Conservation (phyloP, 2,329 filamentous ascomycete species). For the Aspergillus nomiae region DNA sequence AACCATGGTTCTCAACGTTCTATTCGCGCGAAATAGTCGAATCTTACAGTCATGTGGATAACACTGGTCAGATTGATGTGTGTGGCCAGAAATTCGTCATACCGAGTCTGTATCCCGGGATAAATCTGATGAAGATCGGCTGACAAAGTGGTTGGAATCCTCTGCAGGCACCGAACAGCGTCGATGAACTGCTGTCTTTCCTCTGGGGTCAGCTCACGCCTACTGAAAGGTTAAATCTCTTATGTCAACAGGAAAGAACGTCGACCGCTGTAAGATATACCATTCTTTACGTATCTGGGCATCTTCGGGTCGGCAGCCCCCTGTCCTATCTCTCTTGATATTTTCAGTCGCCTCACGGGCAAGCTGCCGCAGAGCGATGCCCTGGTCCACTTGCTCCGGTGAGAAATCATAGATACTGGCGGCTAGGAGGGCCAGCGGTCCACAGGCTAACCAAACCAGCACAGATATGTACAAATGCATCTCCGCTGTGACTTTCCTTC, state of each 20-base stretch:
- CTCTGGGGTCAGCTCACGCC: background rate
- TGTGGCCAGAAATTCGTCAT: constrained; percentile 8
- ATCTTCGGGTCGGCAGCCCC: background rate
- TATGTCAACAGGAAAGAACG: background rate
- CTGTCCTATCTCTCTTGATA: background rate
- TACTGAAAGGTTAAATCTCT: background rate
- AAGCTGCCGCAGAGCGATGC: background rate
- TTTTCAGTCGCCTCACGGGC: background rate
- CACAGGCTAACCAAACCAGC: too few relatives aligned
- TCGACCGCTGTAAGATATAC: background rate
- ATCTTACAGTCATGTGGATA: background rate
- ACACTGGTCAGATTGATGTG: background rate
- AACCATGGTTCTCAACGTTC: background rate
- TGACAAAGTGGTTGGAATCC: background rate
- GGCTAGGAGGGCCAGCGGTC: background rate
- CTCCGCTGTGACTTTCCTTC: too few relatives aligned
- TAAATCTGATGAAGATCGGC: background rate
- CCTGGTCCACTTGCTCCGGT: background rate
- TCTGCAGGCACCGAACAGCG: constrained; percentile 11
- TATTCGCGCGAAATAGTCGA: background rate
- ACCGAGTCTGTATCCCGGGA: background rate
- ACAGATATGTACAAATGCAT: background rate
- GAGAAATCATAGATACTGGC: background rate
- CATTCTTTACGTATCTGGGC: background rate
- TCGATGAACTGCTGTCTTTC: background rate